Evolutionary conservation across 352 stramenopile genomes (phyloP), one percentile per base, ranked within the genome.

Genomic region (Phytophthora idaei): DNA sequence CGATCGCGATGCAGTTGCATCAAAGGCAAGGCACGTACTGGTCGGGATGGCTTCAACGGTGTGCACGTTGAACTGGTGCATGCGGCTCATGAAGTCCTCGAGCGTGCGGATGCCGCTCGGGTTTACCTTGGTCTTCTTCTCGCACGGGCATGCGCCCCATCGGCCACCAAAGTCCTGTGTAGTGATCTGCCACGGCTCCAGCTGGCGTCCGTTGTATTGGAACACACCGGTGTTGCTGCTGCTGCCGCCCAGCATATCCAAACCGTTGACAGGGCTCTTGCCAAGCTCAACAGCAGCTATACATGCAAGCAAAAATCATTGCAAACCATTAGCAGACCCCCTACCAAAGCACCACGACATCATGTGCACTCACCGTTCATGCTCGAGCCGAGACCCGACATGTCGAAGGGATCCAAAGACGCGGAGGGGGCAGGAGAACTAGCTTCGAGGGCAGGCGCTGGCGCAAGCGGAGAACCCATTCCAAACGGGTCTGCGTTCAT

Each of bases 111-210:
- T 86, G 1, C 84, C 89, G 65, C 81, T 90, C 45, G 87, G 83
- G 51, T 86, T 88, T 29, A 96, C 83, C 72, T 92, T 94, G 28
- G 74, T 81, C 68, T 95, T 96, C 74, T 92, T 88, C 61, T 96
- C 89, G 50, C 77, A 90, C 0, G 84, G 85, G 39, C 85, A 95
- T 10, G 87, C 82, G 32, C 87, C 87, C 89, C 89, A 96, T 47
- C 87, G 85, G 4, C 64, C 73, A 44, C 87, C 89, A 84, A 96
- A 96, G 73, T 96, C 87, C 67, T 92, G 85, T 9, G 89, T 96
- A 21, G 85, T 94, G 64, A 96, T 95, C 69, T 88, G 79, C 85
- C 86, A 95, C 52, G 87, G 73, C 76, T 95, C 85, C 7, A 96
- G 57, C 29, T 80, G 53, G 15, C 85, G 88, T 11, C 88, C 87